Percentiles rank a stretch among this genome's conserved stretches.
Conservation (phyloP, 1,284 basidiomycete species). For the Ceratobasidium sp. region DNA sequence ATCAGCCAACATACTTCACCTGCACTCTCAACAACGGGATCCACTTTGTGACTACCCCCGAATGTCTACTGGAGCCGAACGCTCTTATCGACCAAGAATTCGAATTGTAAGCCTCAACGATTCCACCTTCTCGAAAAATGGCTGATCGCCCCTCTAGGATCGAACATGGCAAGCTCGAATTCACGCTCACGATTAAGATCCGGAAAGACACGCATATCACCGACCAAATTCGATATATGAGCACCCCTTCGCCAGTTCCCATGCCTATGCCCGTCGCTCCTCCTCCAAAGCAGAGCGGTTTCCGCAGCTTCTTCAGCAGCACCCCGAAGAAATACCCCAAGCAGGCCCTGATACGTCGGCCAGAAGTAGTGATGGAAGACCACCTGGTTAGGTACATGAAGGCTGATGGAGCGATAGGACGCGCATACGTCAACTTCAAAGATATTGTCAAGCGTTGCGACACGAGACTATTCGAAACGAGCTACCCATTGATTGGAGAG, state of each 20-base stretch:
- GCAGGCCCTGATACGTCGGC: slow-evolving; percentile 58
- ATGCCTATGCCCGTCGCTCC: slow-evolving; percentile 57
- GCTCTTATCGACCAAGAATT: slow-evolving; percentile 92
- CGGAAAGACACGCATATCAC: slow-evolving; percentile 85
- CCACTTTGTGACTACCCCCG: slow-evolving; percentile 95
- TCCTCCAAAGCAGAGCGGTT: slow-evolving; percentile 62
- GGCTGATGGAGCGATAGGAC: slow-evolving; percentile 82
- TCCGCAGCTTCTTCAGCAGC: slow-evolving; percentile 78
- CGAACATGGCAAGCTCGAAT: slow-evolving; percentile 90
- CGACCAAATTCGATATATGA: slow-evolving; percentile 75
- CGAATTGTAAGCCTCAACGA: slow-evolving; percentile 77
- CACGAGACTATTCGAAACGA: slow-evolving; percentile 84
- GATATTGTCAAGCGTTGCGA: slow-evolving; percentile 86
- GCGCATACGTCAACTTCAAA: slow-evolving; percentile 87
- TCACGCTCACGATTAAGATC: slow-evolving; percentile 87
- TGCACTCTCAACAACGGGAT: slow-evolving; percentile 97
- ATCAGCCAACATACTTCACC: slow-evolving; percentile 79
- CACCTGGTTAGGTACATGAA: slow-evolving; percentile 87
- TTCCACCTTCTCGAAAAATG: neutral
- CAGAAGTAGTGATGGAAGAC: slow-evolving; percentile 57
- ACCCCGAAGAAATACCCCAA: slow-evolving; percentile 80
- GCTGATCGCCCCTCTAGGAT: slow-evolving; percentile 65
- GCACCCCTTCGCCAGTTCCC: slow-evolving; percentile 64
- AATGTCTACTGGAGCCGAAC: slow-evolving; percentile 72
- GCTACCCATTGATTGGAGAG: slow-evolving; percentile 86